Conservation (phyloP, 345 rosid species). For the Draba incana region DNA sequence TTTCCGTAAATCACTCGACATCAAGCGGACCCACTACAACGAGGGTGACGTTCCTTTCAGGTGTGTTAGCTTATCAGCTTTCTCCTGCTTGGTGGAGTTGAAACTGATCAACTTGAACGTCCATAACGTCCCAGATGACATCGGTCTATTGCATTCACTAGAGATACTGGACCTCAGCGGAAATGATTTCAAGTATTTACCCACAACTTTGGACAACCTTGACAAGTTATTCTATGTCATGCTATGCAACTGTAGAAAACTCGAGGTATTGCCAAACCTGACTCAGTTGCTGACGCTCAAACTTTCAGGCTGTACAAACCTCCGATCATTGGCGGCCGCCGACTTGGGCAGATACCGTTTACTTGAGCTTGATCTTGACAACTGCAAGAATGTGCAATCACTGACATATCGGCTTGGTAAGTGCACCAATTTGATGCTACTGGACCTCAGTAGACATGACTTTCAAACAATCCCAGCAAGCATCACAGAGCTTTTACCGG, state of each 20-base stretch:
- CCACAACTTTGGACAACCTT: background rate
- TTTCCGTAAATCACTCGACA: background rate
- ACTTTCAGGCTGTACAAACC: too few relatives aligned
- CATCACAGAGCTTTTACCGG: too few relatives aligned
- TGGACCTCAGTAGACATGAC: too few relatives aligned
- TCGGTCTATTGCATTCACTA: slow-evolving; percentile 8
- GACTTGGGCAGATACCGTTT: too few relatives aligned
- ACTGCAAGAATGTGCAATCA: too few relatives aligned
- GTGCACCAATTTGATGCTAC: too few relatives aligned
- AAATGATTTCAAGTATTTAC: slow-evolving; percentile 4
- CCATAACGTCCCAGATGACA: background rate
- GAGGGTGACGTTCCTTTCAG: background rate
- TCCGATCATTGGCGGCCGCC: too few relatives aligned
- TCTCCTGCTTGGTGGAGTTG: slow-evolving; percentile 10
- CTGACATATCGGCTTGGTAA: too few relatives aligned
- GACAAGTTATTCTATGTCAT: background rate
- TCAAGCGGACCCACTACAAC: background rate
- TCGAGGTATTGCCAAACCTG: background rate
- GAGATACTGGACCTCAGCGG: background rate
- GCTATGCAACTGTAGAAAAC: background rate
- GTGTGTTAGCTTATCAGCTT: slow-evolving; percentile 4
- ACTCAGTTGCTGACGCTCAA: too few relatives aligned
- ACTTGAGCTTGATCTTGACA: too few relatives aligned
- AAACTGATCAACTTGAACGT: slow-evolving; percentile 11
- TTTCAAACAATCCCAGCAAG: too few relatives aligned